Percentiles rank a stretch among this genome's conserved stretches.
Evolutionary conservation across 2,329 filamentous ascomycete species (phyloP).

Genomic region (Cladosporium sp.): DNA sequence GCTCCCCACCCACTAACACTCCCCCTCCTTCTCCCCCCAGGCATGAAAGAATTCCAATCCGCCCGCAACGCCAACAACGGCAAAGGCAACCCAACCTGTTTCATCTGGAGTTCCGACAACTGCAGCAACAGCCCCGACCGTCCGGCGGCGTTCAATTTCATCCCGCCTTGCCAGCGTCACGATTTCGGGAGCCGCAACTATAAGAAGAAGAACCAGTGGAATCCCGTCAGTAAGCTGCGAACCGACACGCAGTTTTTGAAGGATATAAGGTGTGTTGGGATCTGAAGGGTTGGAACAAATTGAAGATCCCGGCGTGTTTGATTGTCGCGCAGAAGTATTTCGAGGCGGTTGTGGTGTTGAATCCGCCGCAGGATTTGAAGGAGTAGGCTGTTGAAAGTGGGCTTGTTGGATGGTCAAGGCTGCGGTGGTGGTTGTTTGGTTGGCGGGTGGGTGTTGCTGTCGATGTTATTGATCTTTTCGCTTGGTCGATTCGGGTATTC

Average conservation of each 20-base stretch:
- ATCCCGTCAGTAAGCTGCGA: constrained; percentile 1
- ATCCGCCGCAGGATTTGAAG: constrained; percentile 5
- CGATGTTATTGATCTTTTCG: too few relatives aligned
- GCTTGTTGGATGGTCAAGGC: too few relatives aligned
- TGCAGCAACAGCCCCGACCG: constrained; percentile 1
- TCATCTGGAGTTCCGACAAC: constrained; percentile 4
- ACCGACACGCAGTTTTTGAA: constrained; percentile 1
- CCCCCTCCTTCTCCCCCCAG: neutral
- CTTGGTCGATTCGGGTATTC: too few relatives aligned
- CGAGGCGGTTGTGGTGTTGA: neutral
- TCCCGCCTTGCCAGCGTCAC: constrained; percentile 3
- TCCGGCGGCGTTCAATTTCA: neutral
- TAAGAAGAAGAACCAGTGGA: constrained; percentile 5
- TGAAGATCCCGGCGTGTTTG: constrained; percentile 4
- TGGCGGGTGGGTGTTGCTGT: too few relatives aligned
- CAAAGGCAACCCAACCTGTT: neutral
- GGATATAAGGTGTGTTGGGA: neutral
- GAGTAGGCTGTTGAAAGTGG: too few relatives aligned
- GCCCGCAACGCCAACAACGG: constrained; percentile 5
- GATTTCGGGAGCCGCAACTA: constrained; percentile 4
- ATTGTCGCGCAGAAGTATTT: neutral
- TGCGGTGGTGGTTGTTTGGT: too few relatives aligned
- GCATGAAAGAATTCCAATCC: neutral
- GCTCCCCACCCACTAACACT: neutral
- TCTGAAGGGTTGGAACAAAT: neutral